phyloP scores from a whole-genome alignment of 129 eudicot species.

The sunflower (Helianthus annuus) region DNA sequence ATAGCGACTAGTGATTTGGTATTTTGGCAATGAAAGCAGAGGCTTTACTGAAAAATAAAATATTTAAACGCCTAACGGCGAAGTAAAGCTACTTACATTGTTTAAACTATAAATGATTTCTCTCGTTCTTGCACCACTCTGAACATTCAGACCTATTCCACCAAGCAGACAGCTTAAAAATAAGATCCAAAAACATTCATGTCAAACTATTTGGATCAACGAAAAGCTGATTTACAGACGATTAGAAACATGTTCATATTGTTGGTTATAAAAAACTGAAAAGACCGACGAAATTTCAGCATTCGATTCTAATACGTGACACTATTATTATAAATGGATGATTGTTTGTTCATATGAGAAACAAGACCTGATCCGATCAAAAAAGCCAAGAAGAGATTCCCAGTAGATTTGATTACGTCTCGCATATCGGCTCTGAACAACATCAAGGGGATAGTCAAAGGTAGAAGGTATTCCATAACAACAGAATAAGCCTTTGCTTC shows the following conservation, averaged over 20 bases:
- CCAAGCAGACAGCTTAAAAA: constrained; percentile 16
- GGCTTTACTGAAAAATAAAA: not conserved
- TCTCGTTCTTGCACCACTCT: constrained; percentile 20
- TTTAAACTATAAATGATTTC: constrained; percentile 17
- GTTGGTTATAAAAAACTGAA: no score
- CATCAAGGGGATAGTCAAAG: constrained; percentile 70
- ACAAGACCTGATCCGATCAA: constrained; percentile 73
- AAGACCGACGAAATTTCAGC: no score
- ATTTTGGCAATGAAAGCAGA: not conserved
- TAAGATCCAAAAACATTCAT: constrained; percentile 7
- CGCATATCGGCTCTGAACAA: constrained; percentile 77
- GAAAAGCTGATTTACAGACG: constrained; percentile 7
- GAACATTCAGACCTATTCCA: constrained; percentile 15
- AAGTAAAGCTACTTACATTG: constrained; percentile 23
- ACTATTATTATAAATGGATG: not conserved
- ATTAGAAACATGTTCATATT: constrained; percentile 4
- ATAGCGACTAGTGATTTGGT: not conserved
- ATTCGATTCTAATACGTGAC: not conserved
- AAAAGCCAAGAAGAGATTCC: constrained; percentile 66
- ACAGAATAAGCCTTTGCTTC: constrained; percentile 68
- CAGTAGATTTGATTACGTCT: constrained; percentile 50
- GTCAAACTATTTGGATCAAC: not conserved
- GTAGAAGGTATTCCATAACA: constrained; percentile 64
- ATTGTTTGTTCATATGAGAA: constrained; percentile 17
- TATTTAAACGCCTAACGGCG: not conserved